These are phyloP conservation scores for Saururus chinensis DNA, from an alignment of 164 flowering plant species.

Conservation along the genomic window DNA sequence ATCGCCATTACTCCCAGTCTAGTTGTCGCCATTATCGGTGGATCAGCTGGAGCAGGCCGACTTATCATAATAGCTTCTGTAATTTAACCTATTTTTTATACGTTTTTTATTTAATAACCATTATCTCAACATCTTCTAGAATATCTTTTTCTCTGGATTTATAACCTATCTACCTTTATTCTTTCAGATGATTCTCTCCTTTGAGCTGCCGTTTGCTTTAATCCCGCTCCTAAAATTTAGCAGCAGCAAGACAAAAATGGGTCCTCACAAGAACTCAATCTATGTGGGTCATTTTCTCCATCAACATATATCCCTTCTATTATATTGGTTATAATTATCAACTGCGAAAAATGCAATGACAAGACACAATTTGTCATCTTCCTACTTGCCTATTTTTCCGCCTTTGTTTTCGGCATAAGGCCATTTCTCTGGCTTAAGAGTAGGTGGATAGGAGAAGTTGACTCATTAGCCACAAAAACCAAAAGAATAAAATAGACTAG, in stretches of 20 bases:
- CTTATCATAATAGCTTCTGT: conserved; percentile 85
- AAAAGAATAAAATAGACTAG: no score
- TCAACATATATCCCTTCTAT: no score
- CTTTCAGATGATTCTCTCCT: conserved; percentile 89
- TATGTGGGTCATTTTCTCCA: conserved; percentile 32
- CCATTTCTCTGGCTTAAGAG: no score
- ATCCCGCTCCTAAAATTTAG: conserved; percentile 95
- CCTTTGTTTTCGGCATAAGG: no score
- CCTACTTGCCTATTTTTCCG: no score
- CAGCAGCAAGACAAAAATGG: conserved; percentile 82
- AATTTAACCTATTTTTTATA: neutral
- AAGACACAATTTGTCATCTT: no score
- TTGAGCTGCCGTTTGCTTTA: conserved; percentile 89
- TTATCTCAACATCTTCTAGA: neutral
- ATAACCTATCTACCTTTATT: neutral
- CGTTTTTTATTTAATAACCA: neutral
- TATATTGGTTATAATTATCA: no score
- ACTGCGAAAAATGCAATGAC: no score
- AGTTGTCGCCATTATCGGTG: conserved; percentile 62
- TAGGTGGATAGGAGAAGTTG: no score
- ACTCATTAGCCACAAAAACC: no score
- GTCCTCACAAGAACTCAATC: conserved; percentile 85
- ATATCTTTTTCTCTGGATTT: neutral
- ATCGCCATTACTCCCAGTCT: conserved; percentile 77
- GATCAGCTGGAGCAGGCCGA: conserved; percentile 62